Evolutionary conservation across 2,329 filamentous ascomycete genomes (phyloP).

Genomic region (Plenodomus biglobosus): DNA sequence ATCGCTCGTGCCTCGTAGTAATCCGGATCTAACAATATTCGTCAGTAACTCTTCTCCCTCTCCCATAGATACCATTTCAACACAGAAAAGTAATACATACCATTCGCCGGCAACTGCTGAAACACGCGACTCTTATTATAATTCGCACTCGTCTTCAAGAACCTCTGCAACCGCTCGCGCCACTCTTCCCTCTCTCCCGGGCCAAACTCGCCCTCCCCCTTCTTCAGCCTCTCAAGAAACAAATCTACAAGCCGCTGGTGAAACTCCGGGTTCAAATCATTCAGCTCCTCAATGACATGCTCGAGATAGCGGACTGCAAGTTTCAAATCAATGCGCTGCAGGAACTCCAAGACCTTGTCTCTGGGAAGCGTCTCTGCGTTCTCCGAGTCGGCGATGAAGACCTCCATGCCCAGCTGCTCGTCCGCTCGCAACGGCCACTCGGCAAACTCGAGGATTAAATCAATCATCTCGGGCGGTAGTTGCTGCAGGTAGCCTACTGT

Average conservation of each 20-base stretch:
- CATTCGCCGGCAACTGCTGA: conserved; percentile 74
- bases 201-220: conserved; percentile 29
- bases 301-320: conserved; percentile 84
- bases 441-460: conserved; percentile 87
- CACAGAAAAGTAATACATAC: conserved; percentile 51
- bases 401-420: conserved; percentile 79
- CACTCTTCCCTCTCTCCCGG: conserved; percentile 49
- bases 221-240: conserved; percentile 60
- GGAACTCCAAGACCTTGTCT: conserved; percentile 71
- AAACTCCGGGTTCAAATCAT: conserved; percentile 80
- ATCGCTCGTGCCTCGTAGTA: conserved; percentile 92
- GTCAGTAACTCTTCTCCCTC: conserved; percentile 3
- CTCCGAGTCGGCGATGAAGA: conserved; percentile 90
- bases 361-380: conserved; percentile 90
- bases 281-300: conserved; percentile 84
- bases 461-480: conserved; percentile 81
- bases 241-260: conserved; percentile 82
- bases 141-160: conserved; percentile 73
- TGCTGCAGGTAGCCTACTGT: conserved; percentile 91
- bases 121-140: conserved; percentile 82
- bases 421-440: conserved; percentile 80
- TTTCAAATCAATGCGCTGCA: conserved; percentile 67
- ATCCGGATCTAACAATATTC: conserved; percentile 62
- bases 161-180: conserved; percentile 68
- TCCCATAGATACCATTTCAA: not conserved